Evolutionary conservation across 2,329 filamentous ascomycete species (phyloP), one percentile per base, ranked within the genome.

Genomic region (Aspergillus amoenus): DNA sequence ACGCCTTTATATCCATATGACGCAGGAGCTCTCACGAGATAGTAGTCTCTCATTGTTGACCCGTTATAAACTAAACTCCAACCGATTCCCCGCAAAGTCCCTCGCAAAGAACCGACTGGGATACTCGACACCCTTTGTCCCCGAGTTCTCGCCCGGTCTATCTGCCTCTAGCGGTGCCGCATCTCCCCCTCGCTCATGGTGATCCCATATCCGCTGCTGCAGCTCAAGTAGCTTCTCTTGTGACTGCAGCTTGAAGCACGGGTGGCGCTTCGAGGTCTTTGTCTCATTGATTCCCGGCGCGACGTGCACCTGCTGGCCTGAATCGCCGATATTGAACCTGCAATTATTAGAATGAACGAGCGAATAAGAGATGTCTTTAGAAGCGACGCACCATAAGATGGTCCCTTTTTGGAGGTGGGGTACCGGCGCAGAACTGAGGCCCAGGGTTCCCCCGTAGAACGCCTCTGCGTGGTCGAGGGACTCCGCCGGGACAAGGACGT

Each of bases 41-140:
- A n/a, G n/a, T n/a, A n/a, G n/a, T n/a, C n/a, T n/a, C n/a, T n/a
- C n/a, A n/a, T n/a, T n/a, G n/a, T n/a, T n/a, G n/a, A n/a, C n/a
- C n/a, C n/a, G n/a, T 56, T 63, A 82, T 56, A 82, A 52, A 52
- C 76, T 82, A 61, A 84, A 84, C 65, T 84, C 82, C 34, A 84
- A 65, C 52, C 78, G 68, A 62, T 84, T 84, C 2, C 82, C 82
- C 1, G 81, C 80, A 70, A 77, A 84, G 61, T 84, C 82, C 56
- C 82, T 78, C 1, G 83, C 84, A 68, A 88, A 88, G 68, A 88
- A 88, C 13, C 85, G 76, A 37, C 72, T 76, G 0, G 85, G 84
- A 64, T 85, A 87, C 67, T 87, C 85, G 1, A 80, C 79, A 0
- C 83, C 84, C 64, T 83, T 74, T 0, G 76, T 70, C 3, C 83